Base-by-base conservation (phyloP, 23 red algal species). In the Rhodosorus marinus region DNA sequence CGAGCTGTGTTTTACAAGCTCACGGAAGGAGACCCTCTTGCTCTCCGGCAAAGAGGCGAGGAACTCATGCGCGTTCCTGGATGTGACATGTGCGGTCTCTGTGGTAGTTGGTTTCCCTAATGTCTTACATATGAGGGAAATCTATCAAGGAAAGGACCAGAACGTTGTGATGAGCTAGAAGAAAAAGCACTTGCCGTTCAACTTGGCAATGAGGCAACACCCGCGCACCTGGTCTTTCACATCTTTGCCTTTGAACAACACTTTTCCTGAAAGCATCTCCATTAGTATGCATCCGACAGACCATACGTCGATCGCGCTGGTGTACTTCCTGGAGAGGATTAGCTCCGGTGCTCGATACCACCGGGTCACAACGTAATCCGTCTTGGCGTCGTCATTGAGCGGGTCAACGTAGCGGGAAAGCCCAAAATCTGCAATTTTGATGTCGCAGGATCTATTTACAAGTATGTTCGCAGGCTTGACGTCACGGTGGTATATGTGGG, bases 401-500 rank as follows among this genome's bases (percentile, higher is more conserved):
- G 56, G 25, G 31, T 64, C 68, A 29, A 75, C 29, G 52, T 75
- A 93, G 6, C 85, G 59, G 8, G 85, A 67, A 2, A 93, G 73
- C 26, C 85, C 85, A 70, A 93, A 93, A 45, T 93, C 85, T 50
- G 75, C 75, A 38, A 81, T 76, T 43, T 81, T 81, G 20, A 81
- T 50, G 24, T 83, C 55, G 34, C 86, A 76, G 63, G 75, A 25
- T 14, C 30, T 19, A 26, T 47, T 74, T 31, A 61, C 55, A 6
- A 98, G 55, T 7, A 98, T 63, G 59, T 98, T 98, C 29, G 72
- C 70, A 20, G 75, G 75, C 57, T 98, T 98, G 27, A 98, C 70
- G 55, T 98, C 90, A 8, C 90, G 64, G 62, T 98, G 90, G 26
- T 86, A 28, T 17, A 80, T 66, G 38, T 59, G 49, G 29, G 55